phyloP scores from a whole-genome alignment of 306 rosid genomes.

The Cicer arietinum region DNA sequence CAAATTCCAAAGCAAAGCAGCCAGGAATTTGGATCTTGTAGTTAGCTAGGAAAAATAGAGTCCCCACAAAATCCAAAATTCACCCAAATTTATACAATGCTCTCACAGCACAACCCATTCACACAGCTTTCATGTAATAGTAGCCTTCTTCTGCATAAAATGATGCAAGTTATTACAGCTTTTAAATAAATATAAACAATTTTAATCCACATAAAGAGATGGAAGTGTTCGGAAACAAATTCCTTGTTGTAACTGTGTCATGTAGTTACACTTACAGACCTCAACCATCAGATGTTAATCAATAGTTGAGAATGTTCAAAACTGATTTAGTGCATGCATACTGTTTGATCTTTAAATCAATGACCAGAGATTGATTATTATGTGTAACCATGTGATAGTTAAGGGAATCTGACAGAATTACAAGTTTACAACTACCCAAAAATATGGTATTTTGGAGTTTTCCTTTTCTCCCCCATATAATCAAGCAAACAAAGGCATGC shows the following conservation, averaged over 20 bases:
- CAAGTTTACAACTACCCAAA: conserved; percentile 19
- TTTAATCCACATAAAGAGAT: conserved; percentile 12
- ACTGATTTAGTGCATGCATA: too few species aligned
- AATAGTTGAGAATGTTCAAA: too few species aligned
- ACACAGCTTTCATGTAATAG: conserved; percentile 41
- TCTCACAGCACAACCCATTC: conserved; percentile 29
- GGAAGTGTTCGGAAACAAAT: neutral
- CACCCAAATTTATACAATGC: conserved; percentile 25
- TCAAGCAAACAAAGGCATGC: conserved; percentile 5
- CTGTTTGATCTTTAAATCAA: too few species aligned
- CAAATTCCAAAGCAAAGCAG: conserved; percentile 40
- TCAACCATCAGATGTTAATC: too few species aligned
- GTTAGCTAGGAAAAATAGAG: conserved; percentile 11
- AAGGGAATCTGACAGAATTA: neutral
- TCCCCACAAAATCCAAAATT: conserved; percentile 29
- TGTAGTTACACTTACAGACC: too few species aligned
- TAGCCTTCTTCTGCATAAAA: conserved; percentile 51
- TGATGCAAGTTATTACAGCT: conserved; percentile 44
- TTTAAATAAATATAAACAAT: conserved; percentile 26
- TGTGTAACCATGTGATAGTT: too few species aligned
- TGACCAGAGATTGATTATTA: too few species aligned
- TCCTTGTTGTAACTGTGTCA: too few species aligned
- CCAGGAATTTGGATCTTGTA: conserved; percentile 22
- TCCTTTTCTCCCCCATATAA: conserved; percentile 12
- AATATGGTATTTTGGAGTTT: neutral